These are phyloP conservation scores for Mortierella sp. DNA, from an alignment of 371 early-diverging fungal species.

Conservation along the genomic window DNA sequence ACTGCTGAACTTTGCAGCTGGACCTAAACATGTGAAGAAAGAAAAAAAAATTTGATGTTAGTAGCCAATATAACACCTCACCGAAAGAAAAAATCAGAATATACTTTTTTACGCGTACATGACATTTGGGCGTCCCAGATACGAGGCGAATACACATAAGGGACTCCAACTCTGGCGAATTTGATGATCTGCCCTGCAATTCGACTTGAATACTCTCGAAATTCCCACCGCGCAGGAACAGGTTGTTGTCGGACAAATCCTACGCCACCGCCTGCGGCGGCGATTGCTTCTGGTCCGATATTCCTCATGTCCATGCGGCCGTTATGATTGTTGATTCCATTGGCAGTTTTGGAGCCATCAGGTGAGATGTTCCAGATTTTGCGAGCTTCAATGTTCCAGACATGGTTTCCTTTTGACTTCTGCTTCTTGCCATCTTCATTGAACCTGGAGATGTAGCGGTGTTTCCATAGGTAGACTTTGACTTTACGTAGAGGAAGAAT, in stretches of 20 bases:
- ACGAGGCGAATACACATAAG: slow-evolving; percentile 69
- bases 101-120: slow-evolving; percentile 34
- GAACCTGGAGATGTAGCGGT: slow-evolving; percentile 73
- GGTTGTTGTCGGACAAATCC: slow-evolving; percentile 7
- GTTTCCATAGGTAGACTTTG: slow-evolving; percentile 73
- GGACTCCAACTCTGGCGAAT: slow-evolving; percentile 65
- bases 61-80: neutral
- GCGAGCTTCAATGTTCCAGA: slow-evolving; percentile 79
- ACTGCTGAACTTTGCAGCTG: slow-evolving; percentile 72
- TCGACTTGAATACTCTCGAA: slow-evolving; percentile 71
- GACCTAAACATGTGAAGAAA: slow-evolving; percentile 47
- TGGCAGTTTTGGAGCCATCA: neutral
- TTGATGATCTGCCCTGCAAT: slow-evolving; percentile 68
- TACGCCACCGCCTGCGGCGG: slow-evolving; percentile 27
- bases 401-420: slow-evolving; percentile 77
- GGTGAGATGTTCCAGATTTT: slow-evolving; percentile 38
- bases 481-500: slow-evolving; percentile 66
- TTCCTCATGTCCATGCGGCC: slow-evolving; percentile 3
- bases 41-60: neutral
- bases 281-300: slow-evolving; percentile 23
- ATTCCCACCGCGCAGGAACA: slow-evolving; percentile 71
- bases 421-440: slow-evolving; percentile 78
- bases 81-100: slow-evolving; percentile 4
- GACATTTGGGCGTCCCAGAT: slow-evolving; percentile 79
- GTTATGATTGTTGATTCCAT: neutral